Base-by-base conservation (phyloP, 1,284 basidiomycete genomes). In the Melampsora larici-populina region DNA sequence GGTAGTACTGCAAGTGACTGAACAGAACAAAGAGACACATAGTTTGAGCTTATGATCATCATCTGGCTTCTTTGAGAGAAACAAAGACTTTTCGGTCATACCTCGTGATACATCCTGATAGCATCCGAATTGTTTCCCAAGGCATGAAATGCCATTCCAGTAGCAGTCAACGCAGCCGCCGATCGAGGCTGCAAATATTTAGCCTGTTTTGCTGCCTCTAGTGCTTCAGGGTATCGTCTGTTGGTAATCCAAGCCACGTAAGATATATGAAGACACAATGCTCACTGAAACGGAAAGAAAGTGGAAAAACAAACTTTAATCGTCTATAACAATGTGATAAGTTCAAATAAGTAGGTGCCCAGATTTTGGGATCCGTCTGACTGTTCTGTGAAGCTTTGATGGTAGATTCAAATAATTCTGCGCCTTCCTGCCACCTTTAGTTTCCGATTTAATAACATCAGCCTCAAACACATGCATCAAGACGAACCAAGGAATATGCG, bases 311-410 rank as follows among this genome's bases (percentile, higher is more conserved):
- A 78, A 79, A 92, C 91, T 88, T 88, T 9, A 91, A 85, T 83
- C 92, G 92, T 21, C 94, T 89, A 80, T 89, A 89, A 72, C 91
- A 90, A 55, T 95, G 95, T 8, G 92, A 94, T 13, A 97, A 88
- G 83, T 97, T 97, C 78, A 97, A 87, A 83, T 93, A 93, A 0
- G 93, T 94, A 13, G 90, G 89, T 0, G 89, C 88, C 94, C 96
- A 98, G 0, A 90, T 88, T 21, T 87, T 87, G 76, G 92, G 89
- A 0, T 92, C 91, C 66, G 90, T 90, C 84, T 97, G 93, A 17
- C 93, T 91, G 2, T 91, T 88, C 79, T 89, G 87, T 0, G 91
- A 93, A 29, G 90, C 86, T 4, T 89, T 87, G 24, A 96, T 86
- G 0, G 94, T 90, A 79, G 87, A 86, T 78, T 88, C 84, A 83